phyloP scores from a whole-genome alignment of 192 early-diverging fungal genomes.

The Lobosporangium transversale region DNA sequence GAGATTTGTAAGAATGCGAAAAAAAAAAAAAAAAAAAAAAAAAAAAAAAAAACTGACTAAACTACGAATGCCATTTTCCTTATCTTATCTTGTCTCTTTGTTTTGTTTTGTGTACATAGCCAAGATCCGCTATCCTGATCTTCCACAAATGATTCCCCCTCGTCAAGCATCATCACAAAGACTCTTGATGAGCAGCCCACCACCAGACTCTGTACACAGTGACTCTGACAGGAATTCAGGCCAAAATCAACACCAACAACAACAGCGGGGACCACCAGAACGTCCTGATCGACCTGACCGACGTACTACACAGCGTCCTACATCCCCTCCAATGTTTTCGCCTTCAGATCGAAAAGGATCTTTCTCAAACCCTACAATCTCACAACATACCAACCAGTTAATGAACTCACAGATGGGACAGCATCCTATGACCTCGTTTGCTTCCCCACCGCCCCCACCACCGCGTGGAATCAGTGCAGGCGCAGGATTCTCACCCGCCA shows the following conservation, averaged over 20 bases:
- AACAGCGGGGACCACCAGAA: conserved; percentile 7
- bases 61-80: neutral
- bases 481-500: conserved; percentile 3
- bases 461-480: conserved; percentile 36
- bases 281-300: conserved; percentile 45
- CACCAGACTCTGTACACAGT: neutral
- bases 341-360: conserved; percentile 21
- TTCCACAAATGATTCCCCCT: conserved; percentile 22
- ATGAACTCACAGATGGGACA: conserved; percentile 46
- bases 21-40: too few relatives aligned
- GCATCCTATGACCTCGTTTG: conserved; percentile 39
- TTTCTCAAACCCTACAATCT: conserved; percentile 10
- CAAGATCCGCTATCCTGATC: conserved; percentile 35
- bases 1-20: conserved; percentile 15
- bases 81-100: neutral
- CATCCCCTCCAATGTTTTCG: conserved; percentile 23
- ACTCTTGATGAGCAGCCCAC: neutral
- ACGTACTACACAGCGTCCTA: conserved; percentile 30
- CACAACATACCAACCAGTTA: conserved; percentile 43
- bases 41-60: too few relatives aligned
- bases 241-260: too few relatives aligned
- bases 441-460: conserved; percentile 37
- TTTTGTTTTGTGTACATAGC: conserved; percentile 7
- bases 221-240: conserved; percentile 16
- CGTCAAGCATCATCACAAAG: conserved; percentile 34